Conservation (phyloP, 2,329 filamentous ascomycete genomes). For the Alternaria burnsii region DNA sequence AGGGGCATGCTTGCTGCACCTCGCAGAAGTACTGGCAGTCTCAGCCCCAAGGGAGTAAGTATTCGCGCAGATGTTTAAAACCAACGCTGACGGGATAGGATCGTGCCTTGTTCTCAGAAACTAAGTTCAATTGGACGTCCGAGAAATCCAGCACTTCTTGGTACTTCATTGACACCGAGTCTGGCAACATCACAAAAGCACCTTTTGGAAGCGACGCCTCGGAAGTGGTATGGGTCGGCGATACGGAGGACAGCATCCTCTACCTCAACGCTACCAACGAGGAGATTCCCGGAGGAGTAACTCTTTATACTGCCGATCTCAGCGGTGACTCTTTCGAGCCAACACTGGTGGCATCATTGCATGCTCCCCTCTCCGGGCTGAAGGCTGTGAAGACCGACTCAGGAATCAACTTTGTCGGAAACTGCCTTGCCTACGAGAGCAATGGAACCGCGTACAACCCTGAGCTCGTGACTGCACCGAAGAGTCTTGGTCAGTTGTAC, state of each 20-base stretch:
- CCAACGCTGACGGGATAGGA: constrained; percentile 31
- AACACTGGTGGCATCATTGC: constrained; percentile 50
- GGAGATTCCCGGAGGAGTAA: constrained; percentile 46
- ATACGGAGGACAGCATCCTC: constrained; percentile 62
- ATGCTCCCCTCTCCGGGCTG: constrained; percentile 60
- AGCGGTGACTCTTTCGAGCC: constrained; percentile 36
- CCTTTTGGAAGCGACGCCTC: constrained; percentile 44
- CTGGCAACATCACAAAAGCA: constrained; percentile 44
- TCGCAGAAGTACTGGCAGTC: constrained; percentile 42
- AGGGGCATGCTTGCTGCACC: constrained; percentile 39
- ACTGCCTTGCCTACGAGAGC: constrained; percentile 67
- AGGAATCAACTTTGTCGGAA: constrained; percentile 59
- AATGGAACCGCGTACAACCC: constrained; percentile 76
- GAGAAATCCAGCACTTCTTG: constrained; percentile 59
- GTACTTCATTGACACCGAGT: constrained; percentile 44
- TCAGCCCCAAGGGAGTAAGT: constrained; percentile 46
- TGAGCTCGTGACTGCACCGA: constrained; percentile 64
- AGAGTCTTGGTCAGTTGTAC: constrained; percentile 75
- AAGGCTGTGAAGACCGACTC: constrained; percentile 54
- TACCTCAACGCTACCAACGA: constrained; percentile 73
- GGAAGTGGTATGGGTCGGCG: constrained; percentile 47
- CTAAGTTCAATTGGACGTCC: constrained; percentile 48
- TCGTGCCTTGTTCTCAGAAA: constrained; percentile 45
- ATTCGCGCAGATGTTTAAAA: neutral
- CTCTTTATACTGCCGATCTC: constrained; percentile 46